Conservation (phyloP, 805 yeast genomes). For the Phaffomyces thermotolerans region DNA sequence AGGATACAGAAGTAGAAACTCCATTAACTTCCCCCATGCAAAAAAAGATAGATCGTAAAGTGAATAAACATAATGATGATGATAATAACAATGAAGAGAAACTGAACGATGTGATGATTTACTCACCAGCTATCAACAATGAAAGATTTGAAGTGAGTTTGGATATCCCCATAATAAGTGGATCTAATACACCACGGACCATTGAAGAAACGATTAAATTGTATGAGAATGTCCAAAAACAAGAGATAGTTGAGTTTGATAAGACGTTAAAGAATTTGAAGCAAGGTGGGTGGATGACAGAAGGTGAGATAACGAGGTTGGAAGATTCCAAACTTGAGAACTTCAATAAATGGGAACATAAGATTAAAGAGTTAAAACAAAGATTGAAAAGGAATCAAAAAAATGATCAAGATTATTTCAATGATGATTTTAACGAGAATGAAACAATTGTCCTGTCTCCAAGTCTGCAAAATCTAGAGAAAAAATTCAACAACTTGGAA, state of each 20-base stretch:
- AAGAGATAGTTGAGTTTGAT: slow-evolving; percentile 15
- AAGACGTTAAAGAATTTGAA: slow-evolving; percentile 12
- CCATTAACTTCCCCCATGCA: slow-evolving; percentile 3
- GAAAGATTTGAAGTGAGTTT: slow-evolving; percentile 20
- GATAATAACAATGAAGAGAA: too few species aligned
- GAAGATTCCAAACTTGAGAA: slow-evolving; percentile 16
- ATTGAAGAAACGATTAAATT: slow-evolving; percentile 14
- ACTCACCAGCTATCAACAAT: slow-evolving; percentile 20
- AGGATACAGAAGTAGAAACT: slow-evolving; percentile 3
- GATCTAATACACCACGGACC: slow-evolving; percentile 9
- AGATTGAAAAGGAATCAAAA: not conserved
- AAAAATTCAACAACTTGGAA: slow-evolving; percentile 5
- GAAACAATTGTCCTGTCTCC: slow-evolving; percentile 1
- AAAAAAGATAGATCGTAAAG: not conserved
- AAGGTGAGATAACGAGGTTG: slow-evolving; percentile 12
- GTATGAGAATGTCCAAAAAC: slow-evolving; percentile 14
- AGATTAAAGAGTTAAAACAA: slow-evolving; percentile 11
- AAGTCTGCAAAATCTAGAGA: slow-evolving; percentile 9
- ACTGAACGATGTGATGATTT: slow-evolving; percentile 1
- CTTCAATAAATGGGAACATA: slow-evolving; percentile 20
- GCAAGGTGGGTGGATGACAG: slow-evolving; percentile 23
- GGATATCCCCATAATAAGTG: slow-evolving; percentile 10
- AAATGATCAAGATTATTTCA: not conserved
- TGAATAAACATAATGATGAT: too few species aligned
- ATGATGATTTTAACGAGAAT: not conserved